Evolutionary conservation across 2,329 filamentous ascomycete species (phyloP), one percentile per base, ranked within the genome.

Genomic region (Clarireedia homoeocarpa): DNA sequence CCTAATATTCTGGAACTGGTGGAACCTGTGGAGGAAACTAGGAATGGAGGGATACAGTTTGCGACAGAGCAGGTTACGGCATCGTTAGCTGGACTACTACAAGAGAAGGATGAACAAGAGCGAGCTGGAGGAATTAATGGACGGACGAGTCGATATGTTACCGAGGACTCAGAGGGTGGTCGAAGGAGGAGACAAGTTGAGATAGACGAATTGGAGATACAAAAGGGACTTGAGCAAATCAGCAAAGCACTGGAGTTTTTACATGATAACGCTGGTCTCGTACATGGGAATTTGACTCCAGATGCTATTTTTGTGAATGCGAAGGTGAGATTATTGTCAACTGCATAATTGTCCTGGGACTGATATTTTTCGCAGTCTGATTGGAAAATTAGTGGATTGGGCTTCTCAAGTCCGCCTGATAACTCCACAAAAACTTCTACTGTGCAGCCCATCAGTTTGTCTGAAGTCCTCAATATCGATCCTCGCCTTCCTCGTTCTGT

Each of bases 321-420:
- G 42, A 99, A 99, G 82, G 85, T 82, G 74, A 59, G 79, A 71
- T 48, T 20, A 6, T 26, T 48, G n/a, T 55, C 17, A 26, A 46
- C 20, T 27, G 27, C 17, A 52, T 48, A 50, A 30, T 38, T 48
- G 17, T 34, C 53, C 39, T 57, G 26, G 63, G 54, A 71, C 67
- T 69, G 53, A 30, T 30, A 69, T 59, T 72, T 72, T 71, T 68
- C 59, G 66, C 66, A 89, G 85, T 95, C 89, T 48, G 94, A 99
- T 71, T 99, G 94, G 94, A 99, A 99, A 71, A 89, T 99, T 59
- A 92, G 91, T 64, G 94, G 92, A n/a, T 79, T 99, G 40, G 83
- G 88, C 0, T 99, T 96, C 71, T 89, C 88, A 69, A 88, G 88
- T 47, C 88, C 91, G 14, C 83, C 89, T 49, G 88, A 91, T 63